Evolutionary conservation across 140 eudicot genomes (phyloP), one percentile per base, ranked within the genome.

Genomic region (Flaveria floridana): DNA sequence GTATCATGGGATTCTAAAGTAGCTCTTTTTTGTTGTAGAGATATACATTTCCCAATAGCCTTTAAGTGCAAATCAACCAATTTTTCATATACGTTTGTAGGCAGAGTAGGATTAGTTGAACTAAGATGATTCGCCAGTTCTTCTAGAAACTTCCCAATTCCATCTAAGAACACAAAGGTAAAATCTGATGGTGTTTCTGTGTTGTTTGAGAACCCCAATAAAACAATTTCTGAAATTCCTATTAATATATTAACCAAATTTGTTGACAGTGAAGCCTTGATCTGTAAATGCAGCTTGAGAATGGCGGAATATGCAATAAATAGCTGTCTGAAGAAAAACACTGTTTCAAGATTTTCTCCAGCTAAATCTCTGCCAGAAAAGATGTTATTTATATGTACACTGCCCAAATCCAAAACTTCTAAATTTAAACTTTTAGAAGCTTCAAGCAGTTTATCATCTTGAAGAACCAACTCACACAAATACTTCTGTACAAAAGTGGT

Each of bases 31-130:
- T 89, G 90, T 79, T 90, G 97, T 72, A 94, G 85, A 15, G 87
- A 82, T 25, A 90, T 94, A 86, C 99, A 94, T 79, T 86, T 90
- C 72, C 99, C 99, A 18, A 94, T 81, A 37, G 90, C 96, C 76
- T 67, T 82, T 69, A 88, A 74, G 79, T 94, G 96, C 56, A 94
- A 83, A 74, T 82, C 83, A 53, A 94, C 79, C 26, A 90, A 80
- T 78, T 80, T 78, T 64, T 50, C 79, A 72, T 81, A 90, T 53
- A 87, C 46, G 21, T 84, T 41, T 73, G 76, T 15, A 42, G 99
- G 78, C 65, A 80, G 75, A 16, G 71, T 70, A 39, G 86, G 79
- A 70, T 82, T 80, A 7, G 82, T 51, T 19, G 55, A 59, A 61
- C 76, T 68, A 73, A 85, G 86, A 73, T 77, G 89, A 71, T 71